These are phyloP conservation scores for Rhodamnia rubescens DNA, from an alignment of 345 rosid genomes.

Conservation along the genomic window DNA sequence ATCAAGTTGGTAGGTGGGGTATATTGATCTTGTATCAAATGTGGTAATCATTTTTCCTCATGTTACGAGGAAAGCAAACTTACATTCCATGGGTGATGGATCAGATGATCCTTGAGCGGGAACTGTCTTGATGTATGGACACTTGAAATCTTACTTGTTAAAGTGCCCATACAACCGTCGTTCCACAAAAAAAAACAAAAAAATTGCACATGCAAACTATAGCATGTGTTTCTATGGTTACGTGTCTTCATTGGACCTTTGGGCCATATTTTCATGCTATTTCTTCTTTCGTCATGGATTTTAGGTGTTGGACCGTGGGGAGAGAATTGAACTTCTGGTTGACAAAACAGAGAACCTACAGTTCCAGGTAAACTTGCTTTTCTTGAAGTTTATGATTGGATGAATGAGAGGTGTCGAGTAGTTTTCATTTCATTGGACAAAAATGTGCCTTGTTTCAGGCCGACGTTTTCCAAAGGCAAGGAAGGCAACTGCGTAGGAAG, in stretches of 20 bases:
- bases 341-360: conserved; percentile 87
- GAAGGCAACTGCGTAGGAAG: conserved; percentile 81
- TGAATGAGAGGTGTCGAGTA: neutral
- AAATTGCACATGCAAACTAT: neutral
- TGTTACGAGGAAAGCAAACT: neutral
- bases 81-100: neutral
- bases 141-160: neutral
- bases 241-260: neutral
- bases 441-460: conserved; percentile 30
- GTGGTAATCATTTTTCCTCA: neutral
- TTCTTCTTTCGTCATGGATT: neutral
- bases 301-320: conserved; percentile 96
- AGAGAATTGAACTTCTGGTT: conserved; percentile 86
- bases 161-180: neutral
- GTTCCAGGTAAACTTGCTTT: conserved; percentile 55
- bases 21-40: neutral
- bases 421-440: neutral
- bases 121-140: neutral
- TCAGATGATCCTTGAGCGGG: neutral
- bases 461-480: conserved; percentile 96
- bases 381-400: neutral
- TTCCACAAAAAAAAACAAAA: neutral
- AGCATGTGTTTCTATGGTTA: neutral
- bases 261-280: neutral
- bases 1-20: neutral